A percentile compares a stretch with the other conserved stretches of the same genome.
phyloP scores from a whole-genome alignment of 768 basidiomycete species.

The Xanthoconium purpureum region DNA sequence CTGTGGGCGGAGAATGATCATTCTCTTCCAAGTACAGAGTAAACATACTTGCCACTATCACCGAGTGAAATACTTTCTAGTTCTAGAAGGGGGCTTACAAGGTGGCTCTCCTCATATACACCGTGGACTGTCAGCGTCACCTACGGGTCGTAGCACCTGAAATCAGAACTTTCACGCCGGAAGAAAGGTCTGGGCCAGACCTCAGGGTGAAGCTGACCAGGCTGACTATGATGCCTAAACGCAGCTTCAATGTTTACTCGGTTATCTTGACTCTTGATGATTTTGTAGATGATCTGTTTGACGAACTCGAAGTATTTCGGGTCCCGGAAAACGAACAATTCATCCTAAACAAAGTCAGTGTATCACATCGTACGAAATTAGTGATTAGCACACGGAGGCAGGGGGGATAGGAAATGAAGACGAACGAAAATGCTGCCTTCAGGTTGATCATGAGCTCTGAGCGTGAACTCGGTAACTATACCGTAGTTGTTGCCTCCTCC shows the following conservation, averaged over 20 bases:
- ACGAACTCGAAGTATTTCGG: not conserved
- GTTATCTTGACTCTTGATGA: not conserved
- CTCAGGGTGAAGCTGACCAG: not conserved
- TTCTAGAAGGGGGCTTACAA: not conserved
- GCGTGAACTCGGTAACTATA: conserved; percentile 24
- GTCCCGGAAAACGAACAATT: not conserved
- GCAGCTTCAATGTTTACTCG: conserved; percentile 7
- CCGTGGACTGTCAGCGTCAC: not conserved
- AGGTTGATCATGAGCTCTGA: conserved; percentile 17
- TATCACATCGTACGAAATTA: not conserved
- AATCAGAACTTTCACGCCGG: not conserved
- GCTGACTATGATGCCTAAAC: conserved; percentile 2
- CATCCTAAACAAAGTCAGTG: not conserved
- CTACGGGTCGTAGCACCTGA: not conserved
- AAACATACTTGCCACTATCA: not conserved
- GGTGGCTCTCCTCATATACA: not conserved
- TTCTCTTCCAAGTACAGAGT: too few species aligned
- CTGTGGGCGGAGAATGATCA: not conserved
- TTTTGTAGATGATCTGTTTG: conserved; percentile 2
- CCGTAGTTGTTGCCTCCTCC: conserved; percentile 30
- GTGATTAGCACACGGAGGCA: not conserved
- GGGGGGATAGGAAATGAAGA: not conserved
- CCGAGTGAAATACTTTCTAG: not conserved
- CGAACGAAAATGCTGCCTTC: not conserved
- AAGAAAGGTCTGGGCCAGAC: not conserved